Percentiles rank a stretch among this genome's conserved stretches.
Conservation (phyloP, 2,329 filamentous ascomycete species). For the Aspergillus costaricaensis region DNA sequence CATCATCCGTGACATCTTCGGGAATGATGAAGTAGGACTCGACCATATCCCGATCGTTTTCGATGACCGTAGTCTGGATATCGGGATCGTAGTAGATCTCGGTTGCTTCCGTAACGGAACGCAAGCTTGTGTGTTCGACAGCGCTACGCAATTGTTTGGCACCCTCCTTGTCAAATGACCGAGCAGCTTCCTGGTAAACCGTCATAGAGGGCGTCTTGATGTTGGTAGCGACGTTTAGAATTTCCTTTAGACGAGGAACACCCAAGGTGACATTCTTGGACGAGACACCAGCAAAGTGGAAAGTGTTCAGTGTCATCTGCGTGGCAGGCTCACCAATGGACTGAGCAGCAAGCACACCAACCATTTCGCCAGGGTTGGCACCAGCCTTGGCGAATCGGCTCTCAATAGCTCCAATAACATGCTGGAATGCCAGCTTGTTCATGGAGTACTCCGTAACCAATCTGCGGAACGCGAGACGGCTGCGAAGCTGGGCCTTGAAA, state of each 20-base stretch:
- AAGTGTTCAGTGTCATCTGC: conserved; percentile 99
- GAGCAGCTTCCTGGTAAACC: conserved; percentile 72
- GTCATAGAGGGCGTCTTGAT: conserved; percentile 99
- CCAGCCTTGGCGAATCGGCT: conserved; percentile 82
- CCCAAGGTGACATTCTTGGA: conserved; percentile 99
- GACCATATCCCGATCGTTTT: conserved; percentile 88
- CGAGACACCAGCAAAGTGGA: conserved; percentile 99
- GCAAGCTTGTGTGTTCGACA: conserved; percentile 92
- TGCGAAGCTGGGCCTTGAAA: conserved; percentile 89
- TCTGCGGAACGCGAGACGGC: conserved; percentile 87
- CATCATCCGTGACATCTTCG: conserved; percentile 70
- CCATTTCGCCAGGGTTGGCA: conserved; percentile 96
- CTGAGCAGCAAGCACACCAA: conserved; percentile 94
- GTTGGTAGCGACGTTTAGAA: conserved; percentile 94
- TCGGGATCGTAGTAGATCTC: conserved; percentile 98
- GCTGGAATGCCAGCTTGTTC: conserved; percentile 88
- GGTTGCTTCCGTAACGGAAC: conserved; percentile 85
- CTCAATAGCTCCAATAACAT: conserved; percentile 87
- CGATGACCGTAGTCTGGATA: conserved; percentile 79
- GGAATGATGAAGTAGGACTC: conserved; percentile 96
- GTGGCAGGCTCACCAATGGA: conserved; percentile 98
- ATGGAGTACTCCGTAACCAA: conserved; percentile 82
- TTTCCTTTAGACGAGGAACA: conserved; percentile 99
- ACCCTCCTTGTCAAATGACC: conserved; percentile 68
- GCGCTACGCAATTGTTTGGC: conserved; percentile 84